A percentile compares a stretch with the other conserved stretches of the same genome.
phyloP scores from a whole-genome alignment of 2,329 filamentous ascomycete genomes.

The Ophioceras dolichostomum region DNA sequence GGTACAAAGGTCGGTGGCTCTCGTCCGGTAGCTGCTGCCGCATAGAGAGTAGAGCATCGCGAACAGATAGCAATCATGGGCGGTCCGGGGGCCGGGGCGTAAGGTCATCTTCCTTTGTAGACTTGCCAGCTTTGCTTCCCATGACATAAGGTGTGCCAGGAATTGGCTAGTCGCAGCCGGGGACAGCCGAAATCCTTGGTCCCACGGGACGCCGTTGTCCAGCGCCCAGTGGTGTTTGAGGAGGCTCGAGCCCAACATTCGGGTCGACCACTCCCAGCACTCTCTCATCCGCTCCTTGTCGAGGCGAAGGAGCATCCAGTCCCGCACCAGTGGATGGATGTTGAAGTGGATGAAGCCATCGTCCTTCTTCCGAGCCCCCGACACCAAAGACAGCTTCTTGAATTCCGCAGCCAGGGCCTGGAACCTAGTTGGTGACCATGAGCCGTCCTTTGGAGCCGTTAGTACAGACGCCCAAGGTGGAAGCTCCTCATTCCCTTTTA shows the following conservation, averaged over 20 bases:
- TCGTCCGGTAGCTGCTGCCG: neutral
- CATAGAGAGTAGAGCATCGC: neutral
- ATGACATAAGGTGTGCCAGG: neutral
- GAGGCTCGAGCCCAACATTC: neutral
- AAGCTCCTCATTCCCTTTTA: no score
- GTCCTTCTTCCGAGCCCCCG: no score
- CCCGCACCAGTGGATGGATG: no score
- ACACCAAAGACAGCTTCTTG: no score
- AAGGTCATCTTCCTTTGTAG: neutral
- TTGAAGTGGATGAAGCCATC: no score
- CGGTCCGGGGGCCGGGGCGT: neutral
- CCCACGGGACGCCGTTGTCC: neutral
- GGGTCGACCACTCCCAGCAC: neutral
- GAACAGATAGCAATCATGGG: neutral
- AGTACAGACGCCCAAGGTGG: no score
- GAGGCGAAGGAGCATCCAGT: no score
- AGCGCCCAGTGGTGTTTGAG: neutral
- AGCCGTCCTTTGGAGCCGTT: no score
- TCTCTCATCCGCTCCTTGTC: neutral
- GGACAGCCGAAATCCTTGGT: neutral
- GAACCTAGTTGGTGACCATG: no score
- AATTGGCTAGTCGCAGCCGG: neutral
- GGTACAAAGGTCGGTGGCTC: neutral
- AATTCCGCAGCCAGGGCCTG: no score
- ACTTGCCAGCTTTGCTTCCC: neutral